A percentile compares a stretch with the other conserved stretches of the same genome.
These are phyloP conservation scores for Exophiala spinifera DNA, from an alignment of 2,329 filamentous ascomycete genomes.

Conservation along the genomic window DNA sequence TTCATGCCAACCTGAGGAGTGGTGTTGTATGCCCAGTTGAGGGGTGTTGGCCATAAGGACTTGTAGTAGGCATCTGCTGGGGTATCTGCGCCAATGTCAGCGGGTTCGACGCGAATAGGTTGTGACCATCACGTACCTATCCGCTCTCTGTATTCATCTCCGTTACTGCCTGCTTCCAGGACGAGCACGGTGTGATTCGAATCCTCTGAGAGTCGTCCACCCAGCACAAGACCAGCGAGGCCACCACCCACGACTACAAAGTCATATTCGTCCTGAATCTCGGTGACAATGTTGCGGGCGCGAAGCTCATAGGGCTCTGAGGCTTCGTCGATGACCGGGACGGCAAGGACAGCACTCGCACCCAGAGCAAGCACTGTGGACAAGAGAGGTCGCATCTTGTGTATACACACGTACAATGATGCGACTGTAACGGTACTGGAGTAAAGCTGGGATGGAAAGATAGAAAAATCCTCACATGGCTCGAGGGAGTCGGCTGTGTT, in stretches of 20 bases:
- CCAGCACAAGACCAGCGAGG: slow-evolving; percentile 34
- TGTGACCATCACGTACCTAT: slow-evolving; percentile 31
- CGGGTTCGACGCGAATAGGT: not conserved
- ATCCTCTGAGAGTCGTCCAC: slow-evolving; percentile 33
- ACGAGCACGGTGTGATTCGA: slow-evolving; percentile 36
- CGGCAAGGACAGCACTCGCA: slow-evolving; percentile 23
- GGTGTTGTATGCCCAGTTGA: slow-evolving; percentile 37
- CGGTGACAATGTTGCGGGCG: slow-evolving; percentile 26
- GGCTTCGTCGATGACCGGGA: slow-evolving; percentile 27
- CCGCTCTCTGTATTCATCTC: slow-evolving; percentile 34
- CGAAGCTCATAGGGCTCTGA: slow-evolving; percentile 24
- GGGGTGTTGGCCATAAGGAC: slow-evolving; percentile 36
- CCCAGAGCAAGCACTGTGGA: slow-evolving; percentile 14
- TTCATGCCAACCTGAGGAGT: slow-evolving; percentile 32
- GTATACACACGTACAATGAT: not conserved
- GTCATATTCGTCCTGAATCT: slow-evolving; percentile 33
- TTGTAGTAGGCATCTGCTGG: slow-evolving; percentile 36
- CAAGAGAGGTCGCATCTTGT: slow-evolving; percentile 15
- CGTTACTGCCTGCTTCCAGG: slow-evolving; percentile 34
- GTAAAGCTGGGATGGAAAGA: not conserved
- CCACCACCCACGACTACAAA: slow-evolving; percentile 36
- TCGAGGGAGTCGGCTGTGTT: not conserved
- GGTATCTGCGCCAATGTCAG: slow-evolving; percentile 29
- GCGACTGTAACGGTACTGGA: not conserved
- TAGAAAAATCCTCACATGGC: not conserved